phyloP scores from a whole-genome alignment of 1,139 yeast genomes.

The Diutina scorzettiae region DNA sequence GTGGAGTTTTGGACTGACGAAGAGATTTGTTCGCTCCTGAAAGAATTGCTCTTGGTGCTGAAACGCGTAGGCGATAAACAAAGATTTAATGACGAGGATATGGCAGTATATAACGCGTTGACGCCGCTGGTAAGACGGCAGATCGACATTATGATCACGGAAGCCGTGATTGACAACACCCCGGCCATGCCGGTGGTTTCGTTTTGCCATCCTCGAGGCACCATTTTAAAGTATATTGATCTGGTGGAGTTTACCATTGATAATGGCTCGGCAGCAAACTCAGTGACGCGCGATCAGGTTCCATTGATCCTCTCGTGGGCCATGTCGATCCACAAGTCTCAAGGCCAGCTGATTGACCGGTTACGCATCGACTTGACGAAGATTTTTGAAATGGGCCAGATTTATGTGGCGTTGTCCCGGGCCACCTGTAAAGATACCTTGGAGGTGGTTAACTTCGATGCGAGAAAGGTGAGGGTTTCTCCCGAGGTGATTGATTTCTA shows the following conservation, averaged over 20 bases:
- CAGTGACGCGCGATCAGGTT: conserved; percentile 39
- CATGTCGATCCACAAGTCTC: conserved; percentile 87
- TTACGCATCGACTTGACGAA: conserved; percentile 69
- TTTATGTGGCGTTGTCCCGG: conserved; percentile 84
- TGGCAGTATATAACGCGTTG: background rate
- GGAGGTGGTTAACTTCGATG: conserved; percentile 1
- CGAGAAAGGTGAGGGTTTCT: background rate
- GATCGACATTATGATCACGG: background rate
- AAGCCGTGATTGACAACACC: background rate
- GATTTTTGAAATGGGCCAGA: conserved; percentile 89
- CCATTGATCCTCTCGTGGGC: conserved; percentile 95
- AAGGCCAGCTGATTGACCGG: conserved; percentile 82
- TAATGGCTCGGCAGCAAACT: background rate
- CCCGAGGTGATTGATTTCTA: conserved; percentile 1
- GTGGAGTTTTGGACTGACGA: conserved; percentile 19
- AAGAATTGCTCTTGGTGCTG: conserved; percentile 7
- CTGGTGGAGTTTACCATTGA: background rate
- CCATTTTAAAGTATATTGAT: background rate
- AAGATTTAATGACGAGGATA: background rate
- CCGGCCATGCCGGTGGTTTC: background rate
- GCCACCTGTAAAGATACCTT: conserved; percentile 32
- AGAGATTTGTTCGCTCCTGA: conserved; percentile 9
- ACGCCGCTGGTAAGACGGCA: too few relatives aligned
- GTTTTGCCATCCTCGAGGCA: background rate
- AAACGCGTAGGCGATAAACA: background rate